Conservation (phyloP, 176 grass and related monocot genomes). For the Aechmea fasciata region DNA sequence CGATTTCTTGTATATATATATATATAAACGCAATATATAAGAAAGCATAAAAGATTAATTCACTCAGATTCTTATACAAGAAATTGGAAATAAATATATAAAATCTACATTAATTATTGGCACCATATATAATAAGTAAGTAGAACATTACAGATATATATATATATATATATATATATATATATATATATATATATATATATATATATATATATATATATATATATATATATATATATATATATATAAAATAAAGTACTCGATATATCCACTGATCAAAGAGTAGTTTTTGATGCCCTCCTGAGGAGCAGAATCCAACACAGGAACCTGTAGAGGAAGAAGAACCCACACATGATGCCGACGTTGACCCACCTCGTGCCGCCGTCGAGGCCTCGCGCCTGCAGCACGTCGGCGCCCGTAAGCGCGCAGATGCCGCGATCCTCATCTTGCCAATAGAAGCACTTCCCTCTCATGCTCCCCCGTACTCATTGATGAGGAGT, state of each 20-base stretch:
- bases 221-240: no score
- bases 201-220: no score
- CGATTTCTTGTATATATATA: no score
- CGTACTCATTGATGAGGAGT: constrained; percentile 87
- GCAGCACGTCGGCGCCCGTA: constrained; percentile 50
- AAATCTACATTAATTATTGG: no score
- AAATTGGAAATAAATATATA: no score
- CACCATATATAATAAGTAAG: no score
- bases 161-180: neutral
- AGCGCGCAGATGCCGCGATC: constrained; percentile 24
- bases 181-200: neutral
- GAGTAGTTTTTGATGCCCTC: constrained; percentile 68
- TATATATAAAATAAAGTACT: no score
- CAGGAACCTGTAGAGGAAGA: constrained; percentile 63
- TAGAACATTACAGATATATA: no score
- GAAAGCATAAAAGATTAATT: no score
- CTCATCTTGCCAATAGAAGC: constrained; percentile 39
- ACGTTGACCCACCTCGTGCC: constrained; percentile 59
- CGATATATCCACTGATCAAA: no score
- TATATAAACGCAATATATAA: no score
- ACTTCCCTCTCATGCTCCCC: constrained; percentile 25
- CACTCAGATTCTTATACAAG: no score
- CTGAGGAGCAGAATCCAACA: constrained; percentile 69
- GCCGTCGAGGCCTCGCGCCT: constrained; percentile 49
- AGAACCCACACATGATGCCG: constrained; percentile 71